Evolutionary conservation across 768 basidiomycete genomes (phyloP), one percentile per base, ranked within the genome.

Genomic region (Boletus edulis): DNA sequence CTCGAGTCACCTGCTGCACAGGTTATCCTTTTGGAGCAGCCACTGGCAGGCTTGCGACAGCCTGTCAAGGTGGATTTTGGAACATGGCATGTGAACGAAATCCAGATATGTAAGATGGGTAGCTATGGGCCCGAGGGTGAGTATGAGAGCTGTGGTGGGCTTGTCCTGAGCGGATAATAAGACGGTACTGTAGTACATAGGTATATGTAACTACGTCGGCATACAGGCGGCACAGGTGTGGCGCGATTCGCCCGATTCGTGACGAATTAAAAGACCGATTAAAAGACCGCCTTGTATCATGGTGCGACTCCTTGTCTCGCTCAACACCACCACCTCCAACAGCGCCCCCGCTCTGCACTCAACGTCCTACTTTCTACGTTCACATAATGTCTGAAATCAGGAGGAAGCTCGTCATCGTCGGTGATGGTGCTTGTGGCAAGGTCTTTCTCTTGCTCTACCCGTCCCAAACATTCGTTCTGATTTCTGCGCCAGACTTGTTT

Each of bases 341-440:
- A 72, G 63, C 67, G 71, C 71, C 71, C 71, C 69, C 63, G 69
- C 67, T 62, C 63, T 53, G 58, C 65, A 55, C 61, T 66, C 60
- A 56, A 64, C 59, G 62, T 58, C 55, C 63, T 58, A 71, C 69
- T 66, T 58, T 66, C 67, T 70, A 73, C 71, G 64, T 60, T 67
- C 70, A 58, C 44, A 65, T 67, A 73, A 98, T 98, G 94, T 87
- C 94, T 72, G 95, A 97, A 81, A 96, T 98, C 76, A 85, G 95
- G 77, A 89, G 94, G 76, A 98, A 98, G 78, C 87, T 98, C 66
- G 95, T 98, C 73, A 97, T 98, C 74, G 95, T 98, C 63, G 95
- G 95, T 73, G 94, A 96, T 79, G 94, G 94, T 83, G 93, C 92
- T 75, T 95, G 92, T 66, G 93, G 92, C 77, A 94, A 94, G 89